A percentile compares a stretch with the other conserved stretches of the same genome.
These are phyloP conservation scores for Cetraspora pellucida DNA, from an alignment of 192 early-diverging fungal species.

Conservation along the genomic window DNA sequence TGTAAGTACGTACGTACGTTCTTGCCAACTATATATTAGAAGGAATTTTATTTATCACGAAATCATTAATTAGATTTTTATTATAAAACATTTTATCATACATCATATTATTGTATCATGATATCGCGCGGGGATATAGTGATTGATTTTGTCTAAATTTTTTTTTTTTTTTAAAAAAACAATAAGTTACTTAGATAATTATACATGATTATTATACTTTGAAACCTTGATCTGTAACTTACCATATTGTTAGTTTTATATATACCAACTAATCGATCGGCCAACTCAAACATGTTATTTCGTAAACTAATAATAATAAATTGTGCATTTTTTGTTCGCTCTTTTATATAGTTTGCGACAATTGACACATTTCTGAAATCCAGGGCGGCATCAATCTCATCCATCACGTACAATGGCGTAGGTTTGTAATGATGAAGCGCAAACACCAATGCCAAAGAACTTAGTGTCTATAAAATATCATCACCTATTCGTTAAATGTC, in stretches of 20 bases:
- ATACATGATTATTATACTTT: too few relatives aligned
- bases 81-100: too few relatives aligned
- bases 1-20: too few relatives aligned
- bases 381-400: conserved; percentile 98
- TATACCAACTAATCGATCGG: conserved; percentile 96
- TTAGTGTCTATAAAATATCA: conserved; percentile 70
- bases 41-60: too few relatives aligned
- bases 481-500: not conserved
- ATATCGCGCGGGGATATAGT: not conserved
- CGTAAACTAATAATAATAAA: conserved; percentile 98
- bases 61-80: too few relatives aligned
- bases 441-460: conserved; percentile 98
- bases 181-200: too few relatives aligned
- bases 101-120: not conserved
- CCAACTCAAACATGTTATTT: conserved; percentile 99
- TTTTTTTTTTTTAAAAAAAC: too few relatives aligned
- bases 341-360: conserved; percentile 98
- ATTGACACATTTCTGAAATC: conserved; percentile 99
- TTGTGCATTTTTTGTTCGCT: conserved; percentile 95
- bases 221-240: not conserved
- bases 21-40: too few relatives aligned
- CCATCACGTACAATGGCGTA: conserved; percentile 99
- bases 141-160: not conserved
- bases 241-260: conserved; percentile 90
- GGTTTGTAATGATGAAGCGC: conserved; percentile 99